Evolutionary conservation across 306 rosid species (phyloP), one percentile per base, ranked within the genome.

Genomic region (Mimosa pudica): DNA sequence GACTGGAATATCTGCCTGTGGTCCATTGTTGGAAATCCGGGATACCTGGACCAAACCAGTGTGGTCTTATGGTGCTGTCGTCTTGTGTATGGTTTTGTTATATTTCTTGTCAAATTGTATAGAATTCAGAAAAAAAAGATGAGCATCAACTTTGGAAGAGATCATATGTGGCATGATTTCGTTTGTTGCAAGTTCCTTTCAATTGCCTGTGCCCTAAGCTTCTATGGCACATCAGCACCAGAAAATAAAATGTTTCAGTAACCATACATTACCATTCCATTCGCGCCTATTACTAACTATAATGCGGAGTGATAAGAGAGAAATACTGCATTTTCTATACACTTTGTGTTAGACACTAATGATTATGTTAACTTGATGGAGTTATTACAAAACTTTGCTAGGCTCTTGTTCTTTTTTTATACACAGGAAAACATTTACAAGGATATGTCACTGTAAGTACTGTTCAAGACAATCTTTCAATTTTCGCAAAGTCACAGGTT

Each of bases 401-500:
- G 63, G 74, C 76, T 77, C 64, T 85, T 74, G 60, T 82, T 72
- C 49, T 82, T 41, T 82, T 82, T 83, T 76, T 89, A 77, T 89
- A 81, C 91, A 88, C 85, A 84, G 85, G 81, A 84, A 62, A 51
- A 78, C 82, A 82, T 87, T 87, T 92, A 88, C 97, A 92, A 81
- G 77, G 83, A 65, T 63, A 65, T 63, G n/a, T 88, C 82, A 77
- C 62, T 82, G 71, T 72, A 92, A 75, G 85, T 89, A 86, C 77
- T 87, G 89, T 57, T 89, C 84, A 4, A 94, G 89, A 80, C 91
- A 89, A 14, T 88, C 88, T 73, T 88, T 92, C 85, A 94, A 77
- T 79, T 87, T 92, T 86, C 82, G 95, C 78, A 91, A 85, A 5
- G 93, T 92, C 82, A 94, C 94, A 10, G 98, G 98, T 85, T 94